Percentiles rank a stretch among this genome's conserved stretches.
Conservation (phyloP, 306 rosid genomes). For the Ziziphus jujuba region DNA sequence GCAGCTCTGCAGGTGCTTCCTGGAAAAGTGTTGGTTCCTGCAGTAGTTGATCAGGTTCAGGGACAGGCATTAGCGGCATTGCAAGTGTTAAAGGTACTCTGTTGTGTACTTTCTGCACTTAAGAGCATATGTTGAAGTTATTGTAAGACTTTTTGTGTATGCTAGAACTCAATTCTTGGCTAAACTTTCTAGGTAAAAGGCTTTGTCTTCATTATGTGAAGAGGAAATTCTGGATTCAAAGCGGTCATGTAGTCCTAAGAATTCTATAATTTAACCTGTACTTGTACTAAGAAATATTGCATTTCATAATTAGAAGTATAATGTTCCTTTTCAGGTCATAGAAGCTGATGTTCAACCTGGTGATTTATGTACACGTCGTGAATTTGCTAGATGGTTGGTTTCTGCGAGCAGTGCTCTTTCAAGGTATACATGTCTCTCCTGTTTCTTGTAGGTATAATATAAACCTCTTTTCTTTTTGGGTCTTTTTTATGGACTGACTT, state of each 20-base stretch:
- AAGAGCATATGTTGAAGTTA: not conserved
- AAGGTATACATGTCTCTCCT: conserved; percentile 52
- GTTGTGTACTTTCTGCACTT: conserved; percentile 10
- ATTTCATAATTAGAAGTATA: not conserved
- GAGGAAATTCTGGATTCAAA: conserved; percentile 4
- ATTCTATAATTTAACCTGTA: not conserved
- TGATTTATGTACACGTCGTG: conserved; percentile 92
- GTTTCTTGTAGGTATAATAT: conserved; percentile 16
- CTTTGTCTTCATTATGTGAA: not conserved
- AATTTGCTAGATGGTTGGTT: conserved; percentile 96
- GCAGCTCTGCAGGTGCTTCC: conserved; percentile 71
- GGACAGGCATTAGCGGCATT: conserved; percentile 92
- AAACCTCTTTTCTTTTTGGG: not conserved
- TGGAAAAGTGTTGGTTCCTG: conserved; percentile 94
- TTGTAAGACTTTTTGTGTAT: not conserved
- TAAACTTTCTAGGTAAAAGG: not conserved
- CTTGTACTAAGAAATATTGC: not conserved
- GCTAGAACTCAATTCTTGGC: not conserved
- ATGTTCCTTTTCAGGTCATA: conserved; percentile 59
- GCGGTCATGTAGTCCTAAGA: conserved; percentile 5
- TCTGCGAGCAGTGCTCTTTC: conserved; percentile 90
- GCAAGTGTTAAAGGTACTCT: conserved; percentile 83
- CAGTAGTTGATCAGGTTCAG: conserved; percentile 91
- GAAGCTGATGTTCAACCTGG: conserved; percentile 85
- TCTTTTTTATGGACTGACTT: not conserved